Evolutionary conservation across 257 asterid genomes (phyloP).

Genomic region (Solanum piurae): DNA sequence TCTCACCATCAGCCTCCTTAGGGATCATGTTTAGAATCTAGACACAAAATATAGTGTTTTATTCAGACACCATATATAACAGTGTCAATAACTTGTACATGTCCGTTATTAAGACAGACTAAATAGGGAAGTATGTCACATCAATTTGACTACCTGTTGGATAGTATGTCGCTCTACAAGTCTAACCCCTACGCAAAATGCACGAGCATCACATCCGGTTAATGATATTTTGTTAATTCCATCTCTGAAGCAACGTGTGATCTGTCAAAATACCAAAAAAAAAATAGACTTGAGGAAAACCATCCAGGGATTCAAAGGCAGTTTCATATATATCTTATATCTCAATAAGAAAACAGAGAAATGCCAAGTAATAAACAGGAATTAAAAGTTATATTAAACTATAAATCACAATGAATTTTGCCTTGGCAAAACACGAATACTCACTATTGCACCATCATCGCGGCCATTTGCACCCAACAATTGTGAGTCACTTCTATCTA

Average conservation of each 20-base stretch:
- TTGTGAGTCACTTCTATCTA: conserved; percentile 83
- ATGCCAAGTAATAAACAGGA: neutral
- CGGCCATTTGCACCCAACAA: conserved; percentile 63
- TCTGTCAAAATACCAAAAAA: conserved; percentile 14
- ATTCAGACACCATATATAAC: neutral
- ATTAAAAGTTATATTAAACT: too few species aligned
- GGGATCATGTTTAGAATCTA: conserved; percentile 62
- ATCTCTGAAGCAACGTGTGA: conserved; percentile 50
- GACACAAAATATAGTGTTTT: neutral
- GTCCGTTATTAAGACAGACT: neutral
- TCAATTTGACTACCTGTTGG: conserved; percentile 40
- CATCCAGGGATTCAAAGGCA: neutral
- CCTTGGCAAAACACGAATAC: conserved; percentile 6
- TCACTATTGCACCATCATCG: conserved; percentile 62
- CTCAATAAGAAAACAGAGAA: neutral
- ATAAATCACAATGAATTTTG: neutral
- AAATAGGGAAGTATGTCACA: neutral
- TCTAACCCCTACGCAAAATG: conserved; percentile 65
- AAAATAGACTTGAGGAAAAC: neutral
- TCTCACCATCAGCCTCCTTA: conserved; percentile 61
- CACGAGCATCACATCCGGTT: conserved; percentile 58
- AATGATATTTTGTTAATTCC: conserved; percentile 57
- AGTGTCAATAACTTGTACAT: neutral
- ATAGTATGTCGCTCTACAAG: conserved; percentile 56
- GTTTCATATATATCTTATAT: neutral